A percentile compares a stretch with the other conserved stretches of the same genome.
These are phyloP conservation scores for Phanerodontia chrysosporium DNA, from an alignment of 768 basidiomycete species.

Conservation along the genomic window DNA sequence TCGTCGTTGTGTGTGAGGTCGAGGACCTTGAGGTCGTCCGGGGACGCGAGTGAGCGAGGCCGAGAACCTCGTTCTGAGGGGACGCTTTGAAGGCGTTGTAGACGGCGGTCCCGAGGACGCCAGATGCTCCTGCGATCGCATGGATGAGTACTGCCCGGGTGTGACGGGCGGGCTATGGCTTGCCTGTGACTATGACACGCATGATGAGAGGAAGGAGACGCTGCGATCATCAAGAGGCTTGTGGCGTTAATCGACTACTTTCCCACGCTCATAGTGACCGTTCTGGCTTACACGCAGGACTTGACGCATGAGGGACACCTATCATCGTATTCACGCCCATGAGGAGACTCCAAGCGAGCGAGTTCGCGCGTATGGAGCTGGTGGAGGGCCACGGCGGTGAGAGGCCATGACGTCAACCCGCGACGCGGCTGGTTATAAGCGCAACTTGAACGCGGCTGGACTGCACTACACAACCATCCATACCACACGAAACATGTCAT, in stretches of 20 bases:
- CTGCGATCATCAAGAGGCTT: not conserved
- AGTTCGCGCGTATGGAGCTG: not conserved
- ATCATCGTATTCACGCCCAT: no score
- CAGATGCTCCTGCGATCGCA: constrained; percentile 74
- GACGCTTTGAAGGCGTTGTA: constrained; percentile 54
- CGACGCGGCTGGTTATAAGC: not conserved
- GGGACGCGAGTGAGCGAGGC: constrained; percentile 70
- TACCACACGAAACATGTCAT: constrained; percentile 16
- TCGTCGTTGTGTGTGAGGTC: constrained; percentile 62
- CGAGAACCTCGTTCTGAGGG: constrained; percentile 43
- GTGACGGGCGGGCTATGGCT: not conserved
- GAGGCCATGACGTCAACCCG: constrained; percentile 2
- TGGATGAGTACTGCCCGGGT: not conserved
- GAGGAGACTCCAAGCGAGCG: not conserved
- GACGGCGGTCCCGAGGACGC: constrained; percentile 82
- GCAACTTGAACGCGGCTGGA: not conserved
- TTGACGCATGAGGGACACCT: no score
- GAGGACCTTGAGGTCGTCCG: constrained; percentile 50
- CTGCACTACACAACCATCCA: not conserved
- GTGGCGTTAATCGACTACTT: not conserved
- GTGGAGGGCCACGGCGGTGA: not conserved
- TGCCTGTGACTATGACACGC: constrained; percentile 5
- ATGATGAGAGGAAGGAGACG: not conserved
- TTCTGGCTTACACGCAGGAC: not conserved
- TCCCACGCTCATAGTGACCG: not conserved